Evolutionary conservation across 2,329 filamentous ascomycete genomes (phyloP), one percentile per base, ranked within the genome.

Genomic region (Xylaria hypoxylon): DNA sequence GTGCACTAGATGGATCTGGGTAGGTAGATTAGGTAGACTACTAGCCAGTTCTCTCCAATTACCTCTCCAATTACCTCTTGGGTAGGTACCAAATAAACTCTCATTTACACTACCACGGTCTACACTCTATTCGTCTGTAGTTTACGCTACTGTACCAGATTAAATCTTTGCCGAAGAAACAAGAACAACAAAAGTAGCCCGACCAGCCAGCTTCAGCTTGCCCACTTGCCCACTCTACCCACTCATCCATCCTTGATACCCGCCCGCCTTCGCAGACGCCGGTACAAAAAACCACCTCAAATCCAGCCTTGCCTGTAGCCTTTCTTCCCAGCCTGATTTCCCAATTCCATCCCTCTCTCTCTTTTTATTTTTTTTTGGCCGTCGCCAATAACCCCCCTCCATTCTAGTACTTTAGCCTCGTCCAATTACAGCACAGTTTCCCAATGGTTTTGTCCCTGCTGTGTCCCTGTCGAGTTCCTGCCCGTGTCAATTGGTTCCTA

Each of bases 251-350:
- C 59, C 61, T 31, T n/a, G 26, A 44, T 52, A 58, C 59, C 60
- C 64, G 64, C 67, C 51, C 65, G 53, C 53, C 62, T 56, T 47
- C 50, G 17, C 31, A 42, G 15, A 55, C 22, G 35, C 58, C 63
- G 55, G 48, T 59, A 26, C 61, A 48, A 45, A 60, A 59, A 63
- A 55, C 35, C 64, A 55, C 58, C 64, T 64, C 56, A 56, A 63
- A 48, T 71, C 68, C 70, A 71, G 70, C 70, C 70, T 71, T 63
- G 70, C 59, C 31, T 48, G 63, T 59, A 71, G 70, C 70, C 70
- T 71, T 69, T 71, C 69, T 59, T 64, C 58, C 68, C 70, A 71
- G 70, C 70, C 70, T 70, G 70, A 70, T 71, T 65, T 59, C 62
- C 40, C 59, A 55, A 58, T 65, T 35, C 44, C 58, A 28, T 44